A percentile compares a stretch with the other conserved stretches of the same genome.
Evolutionary conservation across 345 rosid species (phyloP).

Genomic region (Populus simonii): DNA sequence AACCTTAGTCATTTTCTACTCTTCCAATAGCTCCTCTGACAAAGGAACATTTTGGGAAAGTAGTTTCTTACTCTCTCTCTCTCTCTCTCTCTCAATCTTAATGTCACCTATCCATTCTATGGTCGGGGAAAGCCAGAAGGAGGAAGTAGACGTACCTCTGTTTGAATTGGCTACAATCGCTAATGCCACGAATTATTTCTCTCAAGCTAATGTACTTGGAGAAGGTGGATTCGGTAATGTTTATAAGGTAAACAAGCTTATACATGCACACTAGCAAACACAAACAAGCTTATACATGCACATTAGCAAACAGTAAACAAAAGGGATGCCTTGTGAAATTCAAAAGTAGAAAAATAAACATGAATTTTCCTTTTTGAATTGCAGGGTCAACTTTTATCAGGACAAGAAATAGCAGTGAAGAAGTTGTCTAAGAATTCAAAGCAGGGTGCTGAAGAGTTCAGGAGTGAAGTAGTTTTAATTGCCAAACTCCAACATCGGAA

Average conservation of each 20-base stretch:
- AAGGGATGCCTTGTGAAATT: not conserved
- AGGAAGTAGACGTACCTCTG: conserved; percentile 22
- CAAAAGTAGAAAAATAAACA: not conserved
- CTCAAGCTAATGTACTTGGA: conserved; percentile 28
- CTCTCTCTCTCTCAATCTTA: no score
- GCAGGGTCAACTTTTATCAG: conserved; percentile 24
- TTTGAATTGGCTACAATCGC: conserved; percentile 26
- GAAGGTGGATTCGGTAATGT: conserved; percentile 46
- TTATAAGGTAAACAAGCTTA: conserved; percentile 22
- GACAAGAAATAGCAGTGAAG: conserved; percentile 45
- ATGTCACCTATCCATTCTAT: not conserved
- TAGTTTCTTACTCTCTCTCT: no score
- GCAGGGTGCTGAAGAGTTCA: conserved; percentile 39
- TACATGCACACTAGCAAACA: no score
- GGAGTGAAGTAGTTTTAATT: conserved; percentile 34
- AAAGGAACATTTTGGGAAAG: no score
- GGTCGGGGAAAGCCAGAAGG: not conserved
- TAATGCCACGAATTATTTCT: conserved; percentile 37
- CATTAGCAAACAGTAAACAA: no score
- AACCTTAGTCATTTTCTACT: not conserved
- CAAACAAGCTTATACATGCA: no score
- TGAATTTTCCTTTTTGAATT: no score
- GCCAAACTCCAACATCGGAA: conserved; percentile 47
- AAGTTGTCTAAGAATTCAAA: conserved; percentile 35
- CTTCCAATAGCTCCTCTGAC: no score